phyloP scores from a whole-genome alignment of 129 eudicot genomes.

The Flaveria robusta region DNA sequence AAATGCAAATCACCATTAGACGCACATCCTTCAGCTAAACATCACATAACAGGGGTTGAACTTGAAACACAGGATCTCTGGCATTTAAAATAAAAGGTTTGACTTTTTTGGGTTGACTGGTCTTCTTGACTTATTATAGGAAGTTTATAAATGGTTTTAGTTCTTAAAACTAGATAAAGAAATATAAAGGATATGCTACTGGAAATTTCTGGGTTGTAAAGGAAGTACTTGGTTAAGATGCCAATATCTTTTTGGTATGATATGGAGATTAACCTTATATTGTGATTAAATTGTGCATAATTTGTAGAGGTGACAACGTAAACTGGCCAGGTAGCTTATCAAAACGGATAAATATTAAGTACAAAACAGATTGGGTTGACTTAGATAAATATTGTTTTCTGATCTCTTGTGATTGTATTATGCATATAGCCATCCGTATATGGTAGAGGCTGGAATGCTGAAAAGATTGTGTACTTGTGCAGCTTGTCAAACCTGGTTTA shows the following conservation, averaged over 20 bases:
- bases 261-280: background rate
- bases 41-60: conserved; percentile 44
- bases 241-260: background rate
- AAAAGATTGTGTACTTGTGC: too few species aligned
- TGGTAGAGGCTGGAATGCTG: too few species aligned
- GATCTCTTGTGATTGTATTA: too few species aligned
- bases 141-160: background rate
- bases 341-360: too few species aligned
- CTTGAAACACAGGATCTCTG: conserved; percentile 49
- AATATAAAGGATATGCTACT: background rate
- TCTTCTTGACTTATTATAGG: background rate
- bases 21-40: conserved; percentile 36
- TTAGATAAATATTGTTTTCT: too few species aligned
- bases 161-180: conserved; percentile 14
- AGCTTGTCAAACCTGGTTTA: too few species aligned
- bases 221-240: conserved; percentile 20
- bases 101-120: conserved; percentile 20
- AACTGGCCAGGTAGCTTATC: too few species aligned
- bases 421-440: too few species aligned
- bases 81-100: conserved; percentile 39
- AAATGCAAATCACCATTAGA: conserved; percentile 53
- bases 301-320: background rate
- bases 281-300: background rate
- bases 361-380: too few species aligned
- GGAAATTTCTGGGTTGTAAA: conserved; percentile 15